phyloP scores from a whole-genome alignment of 768 basidiomycete genomes.

The Rossbeevera mucosa region DNA sequence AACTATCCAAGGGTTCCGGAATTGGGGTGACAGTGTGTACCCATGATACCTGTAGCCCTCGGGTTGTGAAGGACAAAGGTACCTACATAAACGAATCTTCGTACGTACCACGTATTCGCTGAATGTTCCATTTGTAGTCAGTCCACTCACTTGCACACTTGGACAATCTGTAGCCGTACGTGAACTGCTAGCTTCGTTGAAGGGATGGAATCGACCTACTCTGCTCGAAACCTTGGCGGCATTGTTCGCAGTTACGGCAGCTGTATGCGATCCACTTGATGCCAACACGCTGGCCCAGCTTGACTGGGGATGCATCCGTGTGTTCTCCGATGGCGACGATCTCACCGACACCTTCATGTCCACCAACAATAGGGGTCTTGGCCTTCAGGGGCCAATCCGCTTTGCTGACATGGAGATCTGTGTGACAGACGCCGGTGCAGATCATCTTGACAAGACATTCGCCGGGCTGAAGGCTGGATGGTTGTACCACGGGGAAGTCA shows the following conservation, averaged over 20 bases:
- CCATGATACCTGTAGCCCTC: conserved; percentile 51
- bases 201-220: conserved; percentile 37
- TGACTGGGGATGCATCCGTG: conserved; percentile 55
- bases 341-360: conserved; percentile 81
- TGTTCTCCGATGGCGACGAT: conserved; percentile 75
- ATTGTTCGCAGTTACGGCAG: conserved; percentile 73
- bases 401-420: conserved; percentile 70
- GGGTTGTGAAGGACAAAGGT: not conserved
- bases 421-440: conserved; percentile 83
- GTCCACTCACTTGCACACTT: conserved; percentile 60
- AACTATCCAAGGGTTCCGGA: conserved; percentile 61
- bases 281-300: conserved; percentile 76
- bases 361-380: conserved; percentile 66
- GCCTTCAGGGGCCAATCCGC: conserved; percentile 80
- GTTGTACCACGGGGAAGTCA: conserved; percentile 55
- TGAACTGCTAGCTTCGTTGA: not conserved
- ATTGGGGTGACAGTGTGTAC: conserved; percentile 75
- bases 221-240: conserved; percentile 72
- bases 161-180: conserved; percentile 45
- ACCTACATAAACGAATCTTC: not conserved
- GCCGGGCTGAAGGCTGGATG: conserved; percentile 54
- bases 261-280: conserved; percentile 78
- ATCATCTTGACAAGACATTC: conserved; percentile 75
- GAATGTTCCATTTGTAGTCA: conserved; percentile 76
- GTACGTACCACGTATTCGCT: conserved; percentile 53